Base-by-base conservation (phyloP, 148 eudicot species). In the Chenopodium quinoa region DNA sequence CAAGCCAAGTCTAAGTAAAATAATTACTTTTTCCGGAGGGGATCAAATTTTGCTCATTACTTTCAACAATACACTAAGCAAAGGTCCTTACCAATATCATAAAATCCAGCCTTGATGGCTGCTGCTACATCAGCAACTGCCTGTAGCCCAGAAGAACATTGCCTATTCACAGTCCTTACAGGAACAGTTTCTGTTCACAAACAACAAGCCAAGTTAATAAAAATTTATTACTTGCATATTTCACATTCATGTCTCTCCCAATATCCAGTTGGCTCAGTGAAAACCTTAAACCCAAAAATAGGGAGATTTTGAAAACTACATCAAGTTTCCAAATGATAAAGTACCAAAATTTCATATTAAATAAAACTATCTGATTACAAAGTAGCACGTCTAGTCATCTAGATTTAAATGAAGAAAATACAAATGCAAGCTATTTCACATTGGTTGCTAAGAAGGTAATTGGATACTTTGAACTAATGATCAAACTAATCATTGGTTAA, bases 111-210 rank as follows among this genome's bases (percentile, higher is more conserved):
- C 87, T 91, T 96, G 76, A 96, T 96, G 80, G 98, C 94, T 78
- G 99, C 97, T 84, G 98, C 99, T 60, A 96, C 99, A 90, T 96
- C 99, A 76, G 99, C 99, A 83, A 96, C 97, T 77, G 98, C 99
- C 85, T 96, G 99, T 82, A 96, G 98, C 25, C 99, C 99, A 19
- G 99, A 96, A 74, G 99, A 93, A 82, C 99, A 96, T 83, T 96
- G 99, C 87, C 98, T 92, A 78, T 96, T 96, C 78, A 96, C 99
- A 29, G 98, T 96, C 81, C 98, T 91, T 64, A 96, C 82, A 13
- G 99, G 92, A 75, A 96, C 99, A 75, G 91, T 96, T 74, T 96
- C 99, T 96, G 88, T 71, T 19, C 25, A 77, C 68, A 75, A 58
- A 2, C 70, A 7, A 50, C 48, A 64, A 70, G 27, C 20, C 23